A percentile compares a stretch with the other conserved stretches of the same genome.
Evolutionary conservation across 768 basidiomycete species (phyloP).

Genomic region (Leccinum aurantiacum): DNA sequence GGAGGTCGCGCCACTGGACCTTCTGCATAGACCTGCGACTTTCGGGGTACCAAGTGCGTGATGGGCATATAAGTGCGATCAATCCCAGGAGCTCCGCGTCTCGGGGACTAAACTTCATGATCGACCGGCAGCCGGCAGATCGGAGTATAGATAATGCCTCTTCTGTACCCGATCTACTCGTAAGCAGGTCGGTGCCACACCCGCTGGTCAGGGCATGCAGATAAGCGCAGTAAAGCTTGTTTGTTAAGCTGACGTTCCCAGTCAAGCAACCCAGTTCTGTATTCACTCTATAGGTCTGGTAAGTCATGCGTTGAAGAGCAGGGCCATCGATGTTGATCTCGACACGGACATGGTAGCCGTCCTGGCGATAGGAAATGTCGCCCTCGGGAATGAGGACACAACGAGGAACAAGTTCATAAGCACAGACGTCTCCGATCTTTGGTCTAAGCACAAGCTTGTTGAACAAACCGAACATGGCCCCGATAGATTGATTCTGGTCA

Average conservation of each 20-base stretch:
- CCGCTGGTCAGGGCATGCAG: slow-evolving; percentile 47
- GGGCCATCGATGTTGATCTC: slow-evolving; percentile 4
- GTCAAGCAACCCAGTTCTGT: slow-evolving; percentile 30
- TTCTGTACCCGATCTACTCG: slow-evolving; percentile 42
- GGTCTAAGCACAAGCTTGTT: slow-evolving; percentile 41
- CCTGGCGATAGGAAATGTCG: slow-evolving; percentile 8
- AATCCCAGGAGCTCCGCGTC: slow-evolving; percentile 33
- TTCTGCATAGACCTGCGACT: slow-evolving; percentile 40
- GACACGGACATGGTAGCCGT: slow-evolving; percentile 20
- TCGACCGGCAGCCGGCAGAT: slow-evolving; percentile 40
- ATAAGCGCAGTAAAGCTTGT: slow-evolving; percentile 38
- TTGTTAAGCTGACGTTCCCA: slow-evolving; percentile 26
- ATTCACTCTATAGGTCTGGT: slow-evolving; percentile 33
- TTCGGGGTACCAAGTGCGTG: slow-evolving; percentile 38
- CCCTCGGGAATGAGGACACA: slow-evolving; percentile 43
- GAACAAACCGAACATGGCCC: slow-evolving; percentile 45
- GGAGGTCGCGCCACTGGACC: slow-evolving; percentile 33
- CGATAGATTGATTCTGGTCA: slow-evolving; percentile 18
- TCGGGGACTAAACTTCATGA: slow-evolving; percentile 33
- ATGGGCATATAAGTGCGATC: slow-evolving; percentile 37
- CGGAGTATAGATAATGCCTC: slow-evolving; percentile 41
- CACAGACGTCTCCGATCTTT: not conserved
- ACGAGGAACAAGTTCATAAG: slow-evolving; percentile 10
- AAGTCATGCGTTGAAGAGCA: slow-evolving; percentile 11
- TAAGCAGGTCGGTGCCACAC: slow-evolving; percentile 45